A percentile compares a stretch with the other conserved stretches of the same genome.
Conservation (phyloP, 345 rosid genomes). For the Hypericum perforatum region DNA sequence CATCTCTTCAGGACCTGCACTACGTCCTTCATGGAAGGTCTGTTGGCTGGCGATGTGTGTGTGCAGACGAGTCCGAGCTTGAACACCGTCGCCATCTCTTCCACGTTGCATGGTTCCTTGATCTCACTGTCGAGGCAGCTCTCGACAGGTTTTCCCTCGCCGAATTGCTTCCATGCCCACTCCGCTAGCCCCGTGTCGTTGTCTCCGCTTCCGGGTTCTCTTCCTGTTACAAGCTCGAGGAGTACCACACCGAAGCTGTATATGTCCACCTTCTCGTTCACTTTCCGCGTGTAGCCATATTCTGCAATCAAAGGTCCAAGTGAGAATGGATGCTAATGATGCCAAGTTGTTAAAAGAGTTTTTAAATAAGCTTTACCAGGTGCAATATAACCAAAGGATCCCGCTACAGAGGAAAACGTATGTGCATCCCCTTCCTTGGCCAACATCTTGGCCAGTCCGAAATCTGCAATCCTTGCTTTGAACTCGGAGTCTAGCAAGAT, state of each 20-base stretch:
- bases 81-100: slow-evolving; percentile 53
- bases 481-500: slow-evolving; percentile 68
- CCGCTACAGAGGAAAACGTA: slow-evolving; percentile 82
- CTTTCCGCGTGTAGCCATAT: slow-evolving; percentile 64
- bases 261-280: slow-evolving; percentile 70
- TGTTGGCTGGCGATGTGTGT: slow-evolving; percentile 32
- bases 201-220: slow-evolving; percentile 48
- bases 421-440: slow-evolving; percentile 50
- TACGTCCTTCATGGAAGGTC: slow-evolving; percentile 84
- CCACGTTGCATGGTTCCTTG: slow-evolving; percentile 28
- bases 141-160: slow-evolving; percentile 30
- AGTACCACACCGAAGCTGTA: slow-evolving; percentile 92
- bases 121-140: slow-evolving; percentile 58
- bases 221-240: slow-evolving; percentile 77
- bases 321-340: neutral
- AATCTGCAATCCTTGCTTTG: slow-evolving; percentile 75
- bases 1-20: slow-evolving; percentile 42
- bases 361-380: slow-evolving; percentile 46
- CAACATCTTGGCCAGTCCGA: slow-evolving; percentile 77
- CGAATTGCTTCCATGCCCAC: slow-evolving; percentile 67
- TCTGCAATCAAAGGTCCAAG: slow-evolving; percentile 32
- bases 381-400: slow-evolving; percentile 81
- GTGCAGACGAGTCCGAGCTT: slow-evolving; percentile 68
- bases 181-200: slow-evolving; percentile 72
- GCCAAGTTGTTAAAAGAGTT: neutral